Evolutionary conservation across 1,284 basidiomycete genomes (phyloP).

Genomic region (Apiotrichum veenhuisii): DNA sequence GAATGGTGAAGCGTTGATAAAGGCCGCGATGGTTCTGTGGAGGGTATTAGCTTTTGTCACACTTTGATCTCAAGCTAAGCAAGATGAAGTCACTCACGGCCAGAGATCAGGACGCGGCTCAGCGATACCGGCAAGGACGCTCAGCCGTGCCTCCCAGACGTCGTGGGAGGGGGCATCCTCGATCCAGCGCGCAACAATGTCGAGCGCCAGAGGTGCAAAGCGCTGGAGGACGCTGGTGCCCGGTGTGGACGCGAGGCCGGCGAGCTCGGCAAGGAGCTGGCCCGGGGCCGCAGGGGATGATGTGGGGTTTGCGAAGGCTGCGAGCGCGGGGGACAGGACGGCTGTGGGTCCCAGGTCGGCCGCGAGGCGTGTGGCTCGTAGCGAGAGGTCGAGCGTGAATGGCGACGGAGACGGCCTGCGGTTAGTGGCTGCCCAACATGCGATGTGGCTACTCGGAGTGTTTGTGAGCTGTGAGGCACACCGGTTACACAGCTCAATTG

Average conservation of each 20-base stretch:
- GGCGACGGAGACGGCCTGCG: background rate
- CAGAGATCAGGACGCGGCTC: conserved; percentile 39
- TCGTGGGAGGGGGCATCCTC: conserved; percentile 17
- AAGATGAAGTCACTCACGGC: conserved; percentile 30
- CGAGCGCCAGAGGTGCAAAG: conserved; percentile 38
- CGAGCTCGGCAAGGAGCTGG: conserved; percentile 27
- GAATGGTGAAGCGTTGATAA: conserved; percentile 31
- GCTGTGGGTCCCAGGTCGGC: conserved; percentile 7
- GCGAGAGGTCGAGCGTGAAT: conserved; percentile 11
- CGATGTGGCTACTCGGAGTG: too few relatives aligned
- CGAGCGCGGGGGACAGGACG: background rate
- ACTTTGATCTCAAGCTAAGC: too few relatives aligned
- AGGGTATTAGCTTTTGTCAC: too few relatives aligned
- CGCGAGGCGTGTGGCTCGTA: conserved; percentile 3
- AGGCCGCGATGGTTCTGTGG: conserved; percentile 23
- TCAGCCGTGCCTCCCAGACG: conserved; percentile 33
- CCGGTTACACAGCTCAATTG: too few relatives aligned
- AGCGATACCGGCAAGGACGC: conserved; percentile 30
- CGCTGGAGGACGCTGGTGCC: conserved; percentile 27
- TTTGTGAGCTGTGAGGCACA: too few relatives aligned
- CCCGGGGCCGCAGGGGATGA: background rate
- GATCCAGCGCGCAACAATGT: conserved; percentile 43
- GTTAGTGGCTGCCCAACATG: background rate
- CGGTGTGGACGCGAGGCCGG: conserved; percentile 18
- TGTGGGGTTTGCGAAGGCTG: background rate